phyloP scores from a whole-genome alignment of 108 stramenopile species.

The Aurantiochytrium sp. region DNA sequence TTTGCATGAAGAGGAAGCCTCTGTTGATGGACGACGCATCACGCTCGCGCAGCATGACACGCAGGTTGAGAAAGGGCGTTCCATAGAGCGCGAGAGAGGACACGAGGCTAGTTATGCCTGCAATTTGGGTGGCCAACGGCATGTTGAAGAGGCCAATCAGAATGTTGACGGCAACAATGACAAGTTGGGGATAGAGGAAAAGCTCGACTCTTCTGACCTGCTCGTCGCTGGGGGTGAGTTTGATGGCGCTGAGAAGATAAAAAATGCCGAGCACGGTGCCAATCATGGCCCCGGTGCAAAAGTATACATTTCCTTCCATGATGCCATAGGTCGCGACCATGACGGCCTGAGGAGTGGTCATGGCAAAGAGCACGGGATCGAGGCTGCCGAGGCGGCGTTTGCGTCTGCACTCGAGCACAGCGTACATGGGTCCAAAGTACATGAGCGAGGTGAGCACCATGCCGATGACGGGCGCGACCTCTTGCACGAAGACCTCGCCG shows the following conservation, averaged over 20 bases:
- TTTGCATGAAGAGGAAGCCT: background rate
- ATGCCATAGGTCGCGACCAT: background rate
- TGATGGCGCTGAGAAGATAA: background rate
- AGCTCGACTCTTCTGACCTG: background rate
- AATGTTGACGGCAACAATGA: background rate
- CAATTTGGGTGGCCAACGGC: background rate
- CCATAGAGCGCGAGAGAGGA: background rate
- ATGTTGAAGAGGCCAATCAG: background rate
- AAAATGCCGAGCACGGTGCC: background rate
- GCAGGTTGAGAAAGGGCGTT: background rate
- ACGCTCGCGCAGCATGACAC: background rate
- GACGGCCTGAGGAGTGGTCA: background rate
- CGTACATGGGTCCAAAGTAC: background rate
- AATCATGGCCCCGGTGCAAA: background rate
- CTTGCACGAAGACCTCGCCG: background rate
- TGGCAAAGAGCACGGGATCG: background rate
- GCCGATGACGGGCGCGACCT: background rate
- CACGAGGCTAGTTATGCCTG: background rate
- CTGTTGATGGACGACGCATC: background rate
- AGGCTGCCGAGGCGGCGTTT: background rate
- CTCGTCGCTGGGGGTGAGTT: background rate
- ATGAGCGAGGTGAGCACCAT: background rate
- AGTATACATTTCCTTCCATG: background rate
- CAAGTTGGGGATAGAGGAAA: background rate
- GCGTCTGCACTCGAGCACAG: background rate